phyloP scores from a whole-genome alignment of 129 eudicot genomes.

The Logfia minima region DNA sequence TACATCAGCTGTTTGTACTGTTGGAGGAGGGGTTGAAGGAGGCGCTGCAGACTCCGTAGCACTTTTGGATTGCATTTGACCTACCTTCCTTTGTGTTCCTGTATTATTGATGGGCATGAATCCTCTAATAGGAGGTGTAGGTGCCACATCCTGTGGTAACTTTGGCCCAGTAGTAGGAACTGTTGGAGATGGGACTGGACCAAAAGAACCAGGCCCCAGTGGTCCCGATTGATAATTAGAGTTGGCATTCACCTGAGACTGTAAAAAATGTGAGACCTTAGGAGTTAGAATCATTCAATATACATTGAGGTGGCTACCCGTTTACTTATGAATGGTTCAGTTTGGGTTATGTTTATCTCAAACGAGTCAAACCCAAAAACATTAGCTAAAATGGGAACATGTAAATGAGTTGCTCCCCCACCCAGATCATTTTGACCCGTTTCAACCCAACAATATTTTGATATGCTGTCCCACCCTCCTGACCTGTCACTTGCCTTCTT shows the following conservation, averaged over 20 bases:
- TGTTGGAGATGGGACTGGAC: constrained; percentile 56
- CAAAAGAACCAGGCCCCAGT: constrained; percentile 51
- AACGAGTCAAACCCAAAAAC: not conserved
- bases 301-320: not conserved
- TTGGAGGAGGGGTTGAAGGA: constrained; percentile 76
- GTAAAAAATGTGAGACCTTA: constrained; percentile 10
- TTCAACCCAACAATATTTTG: no score
- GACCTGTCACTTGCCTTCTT: no score
- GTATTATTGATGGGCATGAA: constrained; percentile 66
- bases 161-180: constrained; percentile 47
- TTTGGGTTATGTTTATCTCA: not conserved
- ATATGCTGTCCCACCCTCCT: no score
- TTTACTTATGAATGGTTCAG: not conserved
- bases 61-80: constrained; percentile 59
- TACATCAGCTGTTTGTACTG: constrained; percentile 88
- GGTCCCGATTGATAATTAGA: constrained; percentile 62
- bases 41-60: constrained; percentile 63
- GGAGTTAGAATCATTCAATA: not conserved
- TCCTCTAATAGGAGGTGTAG: constrained; percentile 40
- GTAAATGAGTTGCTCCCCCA: no score
- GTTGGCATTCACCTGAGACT: constrained; percentile 55
- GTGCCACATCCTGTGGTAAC: constrained; percentile 61
- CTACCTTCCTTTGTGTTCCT: constrained; percentile 62
- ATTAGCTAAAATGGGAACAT: no score
- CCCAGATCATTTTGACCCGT: no score